Base-by-base conservation (phyloP, 495 filamentous ascomycete species). In the Penicillium riverlandense region DNA sequence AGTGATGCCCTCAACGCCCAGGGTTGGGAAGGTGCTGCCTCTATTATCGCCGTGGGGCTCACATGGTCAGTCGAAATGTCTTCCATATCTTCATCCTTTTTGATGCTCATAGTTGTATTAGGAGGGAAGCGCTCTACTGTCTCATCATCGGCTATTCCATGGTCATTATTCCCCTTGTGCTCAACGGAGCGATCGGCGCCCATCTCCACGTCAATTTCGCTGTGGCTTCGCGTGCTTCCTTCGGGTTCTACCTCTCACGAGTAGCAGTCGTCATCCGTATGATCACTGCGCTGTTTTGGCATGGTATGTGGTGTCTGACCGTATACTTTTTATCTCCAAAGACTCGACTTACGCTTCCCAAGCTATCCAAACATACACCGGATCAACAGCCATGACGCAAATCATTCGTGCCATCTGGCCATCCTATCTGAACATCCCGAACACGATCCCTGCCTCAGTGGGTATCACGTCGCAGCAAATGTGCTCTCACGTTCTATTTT, bases 371-470 rank as follows among this genome's bases (percentile, higher is more conserved):
- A 66, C 71, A 27, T 61, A 72, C 28, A 67, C 75, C 59, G 75
- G 67, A 66, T 73, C 69, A 32, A 66, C 71, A 2, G 71, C 71
- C 29, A 65, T 77, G 40, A 67, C 22, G 22, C 22, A 22, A 22
- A 22, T 22, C 22, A 22, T 77, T 35, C 52, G 66, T 43, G 77
- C 79, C 11, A 81, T 80, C 56, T 80, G 78, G 62, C 77, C 76
- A 10, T 74, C 68, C 22, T 80, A 76, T 51, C 64, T 62, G 16
- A 56, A 70, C 44, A 70, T 76, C 41, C 73, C 73, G 0, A 78
- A 78, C 44, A 57, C 69, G 41, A 64, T 78, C 13, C 61, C 74
- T 1, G 41, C 44, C 4, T 50, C 44, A 36, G 65, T 69, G 11
- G 67, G 67, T 29, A 65, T 77, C 40, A 70, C 66, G 15, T 72